Base-by-base conservation (phyloP, 2,329 filamentous ascomycete species). In the Colletotrichum spaethianum region DNA sequence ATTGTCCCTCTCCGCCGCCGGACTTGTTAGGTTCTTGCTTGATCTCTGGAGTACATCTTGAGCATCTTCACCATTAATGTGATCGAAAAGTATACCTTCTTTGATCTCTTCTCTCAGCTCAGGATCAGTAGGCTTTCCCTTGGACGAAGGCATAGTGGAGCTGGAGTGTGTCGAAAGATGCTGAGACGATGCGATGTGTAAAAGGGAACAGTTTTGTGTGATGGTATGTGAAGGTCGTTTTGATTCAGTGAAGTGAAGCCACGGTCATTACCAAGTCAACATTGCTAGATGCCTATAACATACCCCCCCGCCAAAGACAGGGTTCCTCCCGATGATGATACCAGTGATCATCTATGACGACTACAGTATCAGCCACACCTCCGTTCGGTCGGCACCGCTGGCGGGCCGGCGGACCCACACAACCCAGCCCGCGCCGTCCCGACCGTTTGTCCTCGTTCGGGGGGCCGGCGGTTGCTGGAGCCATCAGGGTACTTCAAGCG, bases 11-110 rank as follows among this genome's bases (percentile, higher is more conserved):
- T 2, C 83, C 83, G 18, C 81, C 82, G 36, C 82, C 83, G 1
- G 79, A 81, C 67, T 83, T 84, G 63, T 84, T 83, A 0, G 82
- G 80, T 70, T 84, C 80, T 74, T 83, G 66, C 72, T 83, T 82
- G 69, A 84, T 84, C 50, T 84, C 82, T 83, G 53, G 4, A 63
- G 16, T 8, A 12, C 0, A 6, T 7, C n/a, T 42, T 7, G 0
- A 33, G 7, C 4, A 3, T 4, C 1, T 1, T n/a, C 3, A 4
- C 4, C 16, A 2, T 4, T 36, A 9, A 6, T 2, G 4, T 53
- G n/a, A 16, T 2, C 20, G 65, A 33, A 33, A 16, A 1, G 61
- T 75, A 38, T 69, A 79, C 82, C 81, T 63, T 83, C 81, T 70
- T 84, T 83, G 63, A 84, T 74, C 71, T 82, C 64, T 71, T 84